These are phyloP conservation scores for Ganoderma multipileum DNA, from an alignment of 1,284 basidiomycete genomes.

Conservation along the genomic window DNA sequence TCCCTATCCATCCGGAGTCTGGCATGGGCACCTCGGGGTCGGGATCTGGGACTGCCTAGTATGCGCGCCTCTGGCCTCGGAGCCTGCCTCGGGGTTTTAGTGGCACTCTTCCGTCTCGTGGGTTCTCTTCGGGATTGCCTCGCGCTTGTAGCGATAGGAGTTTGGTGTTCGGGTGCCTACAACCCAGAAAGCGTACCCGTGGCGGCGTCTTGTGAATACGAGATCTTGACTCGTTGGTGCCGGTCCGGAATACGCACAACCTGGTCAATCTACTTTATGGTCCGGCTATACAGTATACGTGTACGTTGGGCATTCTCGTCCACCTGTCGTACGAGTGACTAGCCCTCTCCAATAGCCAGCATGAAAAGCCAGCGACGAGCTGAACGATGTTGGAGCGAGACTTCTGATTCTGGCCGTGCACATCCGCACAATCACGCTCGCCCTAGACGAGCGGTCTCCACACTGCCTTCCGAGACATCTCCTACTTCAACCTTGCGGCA, in stretches of 20 bases:
- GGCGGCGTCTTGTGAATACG: neutral
- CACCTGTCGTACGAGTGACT: neutral
- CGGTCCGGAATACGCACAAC: neutral
- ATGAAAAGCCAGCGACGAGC: neutral
- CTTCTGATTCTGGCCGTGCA: neutral
- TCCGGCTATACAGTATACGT: neutral
- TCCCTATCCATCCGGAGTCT: neutral
- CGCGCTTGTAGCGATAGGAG: neutral
- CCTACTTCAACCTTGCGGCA: neutral
- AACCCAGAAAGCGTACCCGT: neutral
- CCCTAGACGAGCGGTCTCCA: neutral
- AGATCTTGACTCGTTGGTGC: neutral
- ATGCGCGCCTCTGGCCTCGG: neutral
- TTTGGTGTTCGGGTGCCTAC: neutral
- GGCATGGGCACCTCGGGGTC: neutral
- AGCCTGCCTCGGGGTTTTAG: neutral
- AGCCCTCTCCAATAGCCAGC: neutral
- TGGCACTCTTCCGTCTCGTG: neutral
- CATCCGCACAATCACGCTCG: neutral
- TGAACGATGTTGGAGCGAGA: neutral
- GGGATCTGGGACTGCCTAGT: neutral
- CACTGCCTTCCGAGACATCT: neutral
- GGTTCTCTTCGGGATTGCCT: neutral
- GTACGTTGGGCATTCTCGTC: neutral
- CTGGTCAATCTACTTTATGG: neutral